Evolutionary conservation across 78 protist genomes (phyloP), one percentile per base, ranked within the genome.

Genomic region (Acrasis kona): DNA sequence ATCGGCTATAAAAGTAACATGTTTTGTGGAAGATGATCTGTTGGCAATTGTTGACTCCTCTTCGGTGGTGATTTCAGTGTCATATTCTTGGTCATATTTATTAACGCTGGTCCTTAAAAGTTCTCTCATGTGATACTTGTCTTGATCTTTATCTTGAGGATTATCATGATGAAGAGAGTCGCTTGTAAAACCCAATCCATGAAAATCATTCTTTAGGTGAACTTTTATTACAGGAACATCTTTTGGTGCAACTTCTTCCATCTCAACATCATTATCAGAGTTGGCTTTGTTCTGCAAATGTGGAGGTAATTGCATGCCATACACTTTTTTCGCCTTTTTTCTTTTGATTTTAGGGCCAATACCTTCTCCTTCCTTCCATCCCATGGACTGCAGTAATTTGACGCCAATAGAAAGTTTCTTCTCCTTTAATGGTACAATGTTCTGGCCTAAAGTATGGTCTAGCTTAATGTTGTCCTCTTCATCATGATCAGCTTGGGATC

Each of bases 281-380:
- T n/a, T n/a, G n/a, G n/a, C n/a, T n/a, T n/a, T n/a, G n/a, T n/a
- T n/a, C n/a, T n/a, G n/a, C n/a, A n/a, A n/a, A 5, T 5, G 64
- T 2, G 5, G 19, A 2, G 74, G 61, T 50, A 50, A 50, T n/a
- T 19, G 19, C 19, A 50, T 19, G 19, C 61, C 61, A 50, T 50
- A 50, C 61, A n/a, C 19, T 50, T 50, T 50, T 50, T 50, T 50
- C 19, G 34, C 19, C 19, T 50, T 50, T 50, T 50, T 50, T 50
- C 19, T 50, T 50, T 50, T 50, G 19, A 50, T 50, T 50, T 50
- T 50, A 0, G 77, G 77, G 3, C 87, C 87, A 32, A 83, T 50
- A 28, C 78, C 79, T 28, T 72, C 65, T 27, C 87, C 87, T n/a
- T 58, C 72, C 28, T 74, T 31, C 87, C 87, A 83, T 28, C 82